Evolutionary conservation across 176 grass and related monocot genomes (phyloP), one percentile per base, ranked within the genome.

Genomic region (Eleusine coracana): DNA sequence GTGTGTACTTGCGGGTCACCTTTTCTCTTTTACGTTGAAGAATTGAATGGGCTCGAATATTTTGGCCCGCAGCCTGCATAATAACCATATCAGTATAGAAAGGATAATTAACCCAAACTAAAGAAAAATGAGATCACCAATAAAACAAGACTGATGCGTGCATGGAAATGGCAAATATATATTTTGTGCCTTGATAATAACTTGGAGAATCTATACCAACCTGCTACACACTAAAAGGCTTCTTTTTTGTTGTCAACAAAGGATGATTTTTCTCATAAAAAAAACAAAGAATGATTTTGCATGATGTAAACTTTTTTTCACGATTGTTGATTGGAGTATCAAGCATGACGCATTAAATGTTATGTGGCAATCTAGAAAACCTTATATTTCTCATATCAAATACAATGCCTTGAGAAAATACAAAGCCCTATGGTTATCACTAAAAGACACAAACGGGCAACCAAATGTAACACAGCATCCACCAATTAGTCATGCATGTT

Each of bases 11-110:
- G 62, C 75, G 91, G 59, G 49, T 95, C 59, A 94, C 93, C 65
- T 93, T 93, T 78, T 93, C 90, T 76, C 68, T 86, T 71, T 96
- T 95, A 68, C 87, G 87, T 78, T 92, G 90, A 83, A 93, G 89
- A 79, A 88, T 82, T 56, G 81, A 90, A 65, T 96, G 88, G 52
- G 93, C 82, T 88, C 93, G 89, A 77, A 99, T 99, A 74, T 73
- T 91, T 75, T 93, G 93, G 17, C 91, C 89, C 71, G 60, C 69
- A 42, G 56, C 80, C 96, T 99, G 87, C 70, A 92, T 71, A 86
- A 45, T 84, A 72, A 75, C 5, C 12, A 66, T 77, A 64, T 90
- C 20, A 82, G 76, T 72, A 4, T 20, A 59, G 70, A 69, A 76
- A 58, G 44, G n/a, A 71, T 37, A 87, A 49, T 37, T 70, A 10